A percentile compares a stretch with the other conserved stretches of the same genome.
Evolutionary conservation across 2,329 filamentous ascomycete species (phyloP).

Genomic region (Tothia fuscella): DNA sequence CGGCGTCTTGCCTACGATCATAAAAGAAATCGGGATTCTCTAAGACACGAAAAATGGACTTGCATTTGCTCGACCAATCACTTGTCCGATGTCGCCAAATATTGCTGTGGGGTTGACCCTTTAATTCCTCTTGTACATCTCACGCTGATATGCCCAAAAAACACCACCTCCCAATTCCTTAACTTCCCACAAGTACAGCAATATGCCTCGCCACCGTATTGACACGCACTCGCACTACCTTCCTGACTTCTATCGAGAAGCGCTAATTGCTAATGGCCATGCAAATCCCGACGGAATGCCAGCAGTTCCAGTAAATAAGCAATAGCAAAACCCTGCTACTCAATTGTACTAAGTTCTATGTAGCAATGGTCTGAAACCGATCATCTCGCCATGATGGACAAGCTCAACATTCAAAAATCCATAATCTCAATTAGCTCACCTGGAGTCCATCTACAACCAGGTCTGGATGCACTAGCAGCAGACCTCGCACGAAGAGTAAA

Average conservation of each 20-base stretch:
- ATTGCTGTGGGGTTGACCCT: no score
- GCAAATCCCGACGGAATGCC: slow-evolving; percentile 40
- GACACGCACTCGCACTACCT: slow-evolving; percentile 40
- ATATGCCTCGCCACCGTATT: slow-evolving; percentile 22
- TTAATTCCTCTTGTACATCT: no score
- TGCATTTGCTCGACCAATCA: no score
- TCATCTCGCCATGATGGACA: slow-evolving; percentile 41
- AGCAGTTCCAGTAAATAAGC: slow-evolving; percentile 21
- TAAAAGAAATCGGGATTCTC: no score
- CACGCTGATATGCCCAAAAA: no score
- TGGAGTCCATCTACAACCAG: slow-evolving; percentile 35
- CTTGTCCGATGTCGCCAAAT: no score
- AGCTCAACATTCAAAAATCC: slow-evolving; percentile 37
- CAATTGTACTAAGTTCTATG: no score
- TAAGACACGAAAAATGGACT: no score
- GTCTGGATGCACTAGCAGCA: slow-evolving; percentile 25
- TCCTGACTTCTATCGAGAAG: slow-evolving; percentile 30
- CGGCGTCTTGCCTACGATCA: no score
- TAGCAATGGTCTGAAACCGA: slow-evolving; percentile 33
- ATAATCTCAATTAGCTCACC: slow-evolving; percentile 45
- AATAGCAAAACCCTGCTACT: not conserved
- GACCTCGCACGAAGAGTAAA: slow-evolving; percentile 31
- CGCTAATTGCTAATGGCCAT: slow-evolving; percentile 30
- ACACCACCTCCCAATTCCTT: no score
- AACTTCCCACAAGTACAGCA: no score